Evolutionary conservation across 768 basidiomycete species (phyloP).

Genomic region (Rhizopogon salebrosus): DNA sequence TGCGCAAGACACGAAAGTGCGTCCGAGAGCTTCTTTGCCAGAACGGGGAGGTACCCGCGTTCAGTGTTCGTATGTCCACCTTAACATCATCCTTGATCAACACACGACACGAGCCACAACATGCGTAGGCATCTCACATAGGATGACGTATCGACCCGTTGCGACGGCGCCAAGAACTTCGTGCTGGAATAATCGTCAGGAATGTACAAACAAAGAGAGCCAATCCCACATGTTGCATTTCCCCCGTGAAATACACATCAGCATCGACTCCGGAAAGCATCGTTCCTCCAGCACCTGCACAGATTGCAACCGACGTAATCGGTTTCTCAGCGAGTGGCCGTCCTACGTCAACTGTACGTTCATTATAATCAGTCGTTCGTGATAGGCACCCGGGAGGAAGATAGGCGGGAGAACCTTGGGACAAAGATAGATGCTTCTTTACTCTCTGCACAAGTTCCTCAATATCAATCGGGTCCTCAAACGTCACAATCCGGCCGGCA

Average conservation of each 20-base stretch:
- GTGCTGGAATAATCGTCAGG: constrained; percentile 48
- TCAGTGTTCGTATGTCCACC: constrained; percentile 95
- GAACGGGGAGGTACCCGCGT: constrained; percentile 80
- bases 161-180: constrained; percentile 81
- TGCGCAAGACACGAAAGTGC: constrained; percentile 26
- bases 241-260: constrained; percentile 89
- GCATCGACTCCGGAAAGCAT: constrained; percentile 68
- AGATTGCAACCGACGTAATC: constrained; percentile 72
- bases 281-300: constrained; percentile 85
- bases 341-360: constrained; percentile 59
- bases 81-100: constrained; percentile 24
- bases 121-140: constrained; percentile 51
- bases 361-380: neutral
- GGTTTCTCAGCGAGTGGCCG: constrained; percentile 32
- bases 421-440: constrained; percentile 59
- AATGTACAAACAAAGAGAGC: constrained; percentile 11
- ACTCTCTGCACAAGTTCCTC: constrained; percentile 59
- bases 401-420: constrained; percentile 41
- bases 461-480: constrained; percentile 54
- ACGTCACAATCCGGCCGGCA: constrained; percentile 62
- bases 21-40: constrained; percentile 67
- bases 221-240: constrained; percentile 76
- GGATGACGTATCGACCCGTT: constrained; percentile 70
- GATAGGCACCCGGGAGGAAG: constrained; percentile 1
- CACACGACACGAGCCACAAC: constrained; percentile 5